Evolutionary conservation across 2,329 filamentous ascomycete species (phyloP).

Genomic region (Aspergillus sp.): DNA sequence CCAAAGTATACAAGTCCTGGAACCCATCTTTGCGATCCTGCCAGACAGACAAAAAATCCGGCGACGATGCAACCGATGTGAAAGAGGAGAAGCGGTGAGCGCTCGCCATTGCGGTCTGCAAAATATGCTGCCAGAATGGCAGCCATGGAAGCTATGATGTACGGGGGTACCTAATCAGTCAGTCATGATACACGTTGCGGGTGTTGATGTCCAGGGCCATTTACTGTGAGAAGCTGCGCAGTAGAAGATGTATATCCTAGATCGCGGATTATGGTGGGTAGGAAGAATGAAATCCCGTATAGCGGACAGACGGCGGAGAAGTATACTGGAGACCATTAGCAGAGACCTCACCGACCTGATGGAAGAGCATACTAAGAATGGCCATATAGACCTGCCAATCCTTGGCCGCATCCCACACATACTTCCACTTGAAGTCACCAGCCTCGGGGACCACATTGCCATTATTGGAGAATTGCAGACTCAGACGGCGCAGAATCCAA

Average conservation of each 20-base stretch:
- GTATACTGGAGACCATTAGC: slow-evolving; percentile 33
- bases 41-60: slow-evolving; percentile 57
- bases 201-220: slow-evolving; percentile 16
- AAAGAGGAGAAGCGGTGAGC: slow-evolving; percentile 58
- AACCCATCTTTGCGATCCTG: slow-evolving; percentile 31
- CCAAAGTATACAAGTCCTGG: slow-evolving; percentile 51
- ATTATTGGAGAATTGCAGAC: slow-evolving; percentile 34
- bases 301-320: slow-evolving; percentile 47
- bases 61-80: slow-evolving; percentile 57
- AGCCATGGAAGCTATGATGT: slow-evolving; percentile 42
- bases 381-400: slow-evolving; percentile 48
- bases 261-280: slow-evolving; percentile 46
- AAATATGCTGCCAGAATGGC: slow-evolving; percentile 53
- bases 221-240: slow-evolving; percentile 44
- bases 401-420: slow-evolving; percentile 42
- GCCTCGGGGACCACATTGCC: slow-evolving; percentile 32
- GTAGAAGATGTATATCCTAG: slow-evolving; percentile 43
- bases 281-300: slow-evolving; percentile 45
- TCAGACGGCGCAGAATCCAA: slow-evolving; percentile 42
- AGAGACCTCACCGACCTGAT: neutral
- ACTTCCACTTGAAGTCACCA: slow-evolving; percentile 40
- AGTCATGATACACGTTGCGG: neutral
- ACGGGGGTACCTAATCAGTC: slow-evolving; percentile 17
- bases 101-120: slow-evolving; percentile 58
- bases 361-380: slow-evolving; percentile 36